A percentile compares a stretch with the other conserved stretches of the same genome.
Evolutionary conservation across 2,329 filamentous ascomycete genomes (phyloP).

Genomic region (Periconia sp.): DNA sequence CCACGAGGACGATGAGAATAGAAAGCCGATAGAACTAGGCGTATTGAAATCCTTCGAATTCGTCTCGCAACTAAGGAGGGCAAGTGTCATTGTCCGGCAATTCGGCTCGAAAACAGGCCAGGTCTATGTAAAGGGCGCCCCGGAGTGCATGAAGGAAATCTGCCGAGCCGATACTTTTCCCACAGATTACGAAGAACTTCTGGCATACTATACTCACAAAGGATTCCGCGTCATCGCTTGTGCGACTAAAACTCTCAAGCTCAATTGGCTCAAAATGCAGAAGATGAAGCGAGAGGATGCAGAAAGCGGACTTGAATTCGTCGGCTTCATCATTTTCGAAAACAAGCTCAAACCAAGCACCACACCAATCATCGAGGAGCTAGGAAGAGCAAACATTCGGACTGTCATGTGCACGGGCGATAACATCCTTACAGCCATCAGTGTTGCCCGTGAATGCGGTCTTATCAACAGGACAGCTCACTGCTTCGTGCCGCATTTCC

Average conservation of each 20-base stretch:
- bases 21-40: constrained; percentile 79
- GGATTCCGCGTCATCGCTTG: constrained; percentile 97
- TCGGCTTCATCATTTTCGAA: constrained; percentile 97
- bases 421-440: constrained; percentile 96
- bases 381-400: constrained; percentile 81
- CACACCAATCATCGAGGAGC: constrained; percentile 78
- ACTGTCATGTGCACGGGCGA: constrained; percentile 97
- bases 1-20: constrained; percentile 48
- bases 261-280: constrained; percentile 93
- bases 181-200: constrained; percentile 83
- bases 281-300: constrained; percentile 89
- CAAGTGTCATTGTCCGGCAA: constrained; percentile 89
- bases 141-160: constrained; percentile 95
- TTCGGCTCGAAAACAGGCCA: constrained; percentile 85
- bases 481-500: constrained; percentile 91
- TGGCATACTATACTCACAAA: constrained; percentile 91
- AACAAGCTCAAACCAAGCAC: constrained; percentile 96
- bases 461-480: constrained; percentile 81
- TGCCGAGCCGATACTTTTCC: constrained; percentile 86
- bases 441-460: constrained; percentile 88
- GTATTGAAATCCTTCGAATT: constrained; percentile 93
- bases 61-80: constrained; percentile 86
- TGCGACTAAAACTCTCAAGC: constrained; percentile 85
- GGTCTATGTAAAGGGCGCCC: constrained; percentile 94
- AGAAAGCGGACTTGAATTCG: constrained; percentile 82